Evolutionary conservation across 106 monocot genomes (phyloP).

Genomic region (Narthecium ossifragum): DNA sequence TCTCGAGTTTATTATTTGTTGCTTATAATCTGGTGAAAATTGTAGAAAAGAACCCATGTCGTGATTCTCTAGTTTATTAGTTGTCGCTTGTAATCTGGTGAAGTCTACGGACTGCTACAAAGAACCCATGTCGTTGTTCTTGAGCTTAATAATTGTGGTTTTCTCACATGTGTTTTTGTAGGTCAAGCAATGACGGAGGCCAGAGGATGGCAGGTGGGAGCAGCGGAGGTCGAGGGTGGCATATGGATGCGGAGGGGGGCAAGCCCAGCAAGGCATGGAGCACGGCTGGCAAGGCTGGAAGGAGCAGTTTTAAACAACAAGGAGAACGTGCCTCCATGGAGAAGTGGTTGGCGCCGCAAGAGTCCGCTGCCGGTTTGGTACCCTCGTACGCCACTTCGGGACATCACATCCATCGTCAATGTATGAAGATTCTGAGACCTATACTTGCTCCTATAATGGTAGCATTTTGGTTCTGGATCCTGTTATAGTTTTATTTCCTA

Average conservation of each 20-base stretch:
- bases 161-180: neutral
- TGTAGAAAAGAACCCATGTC: too few species aligned
- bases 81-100: too few species aligned
- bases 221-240: constrained; percentile 1
- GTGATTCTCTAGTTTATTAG: too few species aligned
- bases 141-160: neutral
- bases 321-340: constrained; percentile 6
- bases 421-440: neutral
- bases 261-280: neutral
- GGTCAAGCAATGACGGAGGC: neutral
- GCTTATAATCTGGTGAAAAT: too few species aligned
- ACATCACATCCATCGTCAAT: constrained; percentile 11
- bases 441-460: neutral
- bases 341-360: neutral
- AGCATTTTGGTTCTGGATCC: neutral
- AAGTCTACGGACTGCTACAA: too few species aligned
- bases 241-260: constrained; percentile 2
- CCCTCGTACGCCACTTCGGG: constrained; percentile 19
- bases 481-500: neutral
- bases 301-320: neutral
- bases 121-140: too few species aligned
- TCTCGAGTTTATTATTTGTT: too few species aligned
- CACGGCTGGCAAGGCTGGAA: neutral
- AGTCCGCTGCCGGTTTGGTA: constrained; percentile 11
- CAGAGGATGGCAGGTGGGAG: neutral